Conservation (phyloP, 2,329 filamentous ascomycete genomes). For the Arthrinium puccinioides region DNA sequence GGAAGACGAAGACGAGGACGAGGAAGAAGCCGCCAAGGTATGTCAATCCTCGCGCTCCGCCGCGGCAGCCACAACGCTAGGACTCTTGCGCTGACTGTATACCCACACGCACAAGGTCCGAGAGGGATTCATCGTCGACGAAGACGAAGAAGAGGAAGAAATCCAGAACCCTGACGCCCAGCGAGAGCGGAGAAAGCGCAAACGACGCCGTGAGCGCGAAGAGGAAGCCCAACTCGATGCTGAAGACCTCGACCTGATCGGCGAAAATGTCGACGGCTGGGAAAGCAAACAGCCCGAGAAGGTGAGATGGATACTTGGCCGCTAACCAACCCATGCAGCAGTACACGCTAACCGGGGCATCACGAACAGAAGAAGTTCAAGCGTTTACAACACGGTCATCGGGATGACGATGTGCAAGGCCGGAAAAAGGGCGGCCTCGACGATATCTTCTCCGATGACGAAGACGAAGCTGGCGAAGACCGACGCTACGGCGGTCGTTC, state of each 20-base stretch:
- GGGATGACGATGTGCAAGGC: conserved; percentile 61
- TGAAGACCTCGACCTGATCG: conserved; percentile 92
- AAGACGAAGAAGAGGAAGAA: conserved; percentile 69
- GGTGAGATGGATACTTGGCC: conserved; percentile 41
- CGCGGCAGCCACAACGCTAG: too few species aligned
- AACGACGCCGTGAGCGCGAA: conserved; percentile 65
- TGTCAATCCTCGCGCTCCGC: too few species aligned
- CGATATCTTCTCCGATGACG: conserved; percentile 93
- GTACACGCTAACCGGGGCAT: conserved; percentile 12
- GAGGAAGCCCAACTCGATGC: conserved; percentile 88
- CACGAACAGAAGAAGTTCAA: conserved; percentile 78
- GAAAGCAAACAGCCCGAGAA: conserved; percentile 61
- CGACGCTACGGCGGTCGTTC: conserved; percentile 36
- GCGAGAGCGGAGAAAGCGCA: conserved; percentile 68
- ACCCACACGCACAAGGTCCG: conserved; percentile 52
- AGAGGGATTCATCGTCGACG: conserved; percentile 93
- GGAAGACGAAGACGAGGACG: conserved; percentile 86
- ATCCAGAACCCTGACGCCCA: conserved; percentile 50
- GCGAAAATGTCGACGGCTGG: conserved; percentile 67
- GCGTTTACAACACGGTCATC: conserved; percentile 85
- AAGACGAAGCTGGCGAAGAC: conserved; percentile 61
- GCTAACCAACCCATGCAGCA: too few species aligned
- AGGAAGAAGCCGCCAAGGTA: conserved; percentile 74
- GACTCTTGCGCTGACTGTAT: conserved; percentile 8
- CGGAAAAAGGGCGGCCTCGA: conserved; percentile 67